Evolutionary conservation across 139 green algal genomes (phyloP).

Genomic region (Chlamydomonas sp.): DNA sequence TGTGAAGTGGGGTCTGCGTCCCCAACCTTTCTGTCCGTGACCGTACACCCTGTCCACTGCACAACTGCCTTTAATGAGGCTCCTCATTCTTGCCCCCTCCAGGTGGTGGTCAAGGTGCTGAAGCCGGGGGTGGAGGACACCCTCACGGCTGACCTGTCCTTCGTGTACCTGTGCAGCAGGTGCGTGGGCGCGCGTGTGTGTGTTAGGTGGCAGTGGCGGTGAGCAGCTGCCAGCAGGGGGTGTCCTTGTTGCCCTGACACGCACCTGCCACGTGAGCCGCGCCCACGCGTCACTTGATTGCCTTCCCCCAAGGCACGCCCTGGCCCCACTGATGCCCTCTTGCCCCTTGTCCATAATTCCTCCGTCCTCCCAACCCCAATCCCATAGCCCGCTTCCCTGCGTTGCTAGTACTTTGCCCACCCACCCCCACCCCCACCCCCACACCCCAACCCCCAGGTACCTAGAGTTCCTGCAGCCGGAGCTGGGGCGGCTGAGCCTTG

Average conservation of each 20-base stretch:
- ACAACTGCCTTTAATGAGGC: background rate
- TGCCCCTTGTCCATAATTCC: background rate
- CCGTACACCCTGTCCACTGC: background rate
- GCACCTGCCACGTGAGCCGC: background rate
- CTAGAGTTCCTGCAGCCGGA: constrained; percentile 92
- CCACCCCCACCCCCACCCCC: no score
- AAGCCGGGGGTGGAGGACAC: constrained; percentile 95
- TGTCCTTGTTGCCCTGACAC: no score
- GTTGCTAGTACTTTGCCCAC: no score
- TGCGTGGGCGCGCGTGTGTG: background rate
- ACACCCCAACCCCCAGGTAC: constrained; percentile 7
- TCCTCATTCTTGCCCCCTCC: background rate
- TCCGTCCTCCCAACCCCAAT: background rate
- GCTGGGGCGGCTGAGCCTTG: constrained; percentile 81
- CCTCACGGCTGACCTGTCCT: constrained; percentile 91
- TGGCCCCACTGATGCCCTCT: no score
- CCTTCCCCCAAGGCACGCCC: no score
- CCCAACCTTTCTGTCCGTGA: background rate
- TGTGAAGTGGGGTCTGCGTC: no score
- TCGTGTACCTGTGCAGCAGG: constrained; percentile 77
- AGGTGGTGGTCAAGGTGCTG: constrained; percentile 89
- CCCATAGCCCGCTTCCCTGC: constrained; percentile 26
- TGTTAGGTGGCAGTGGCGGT: no score
- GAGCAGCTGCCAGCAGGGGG: no score
- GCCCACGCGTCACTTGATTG: no score